Conservation (phyloP, 2,329 filamentous ascomycete genomes). For the Calonectria pseudoreteaudii region DNA sequence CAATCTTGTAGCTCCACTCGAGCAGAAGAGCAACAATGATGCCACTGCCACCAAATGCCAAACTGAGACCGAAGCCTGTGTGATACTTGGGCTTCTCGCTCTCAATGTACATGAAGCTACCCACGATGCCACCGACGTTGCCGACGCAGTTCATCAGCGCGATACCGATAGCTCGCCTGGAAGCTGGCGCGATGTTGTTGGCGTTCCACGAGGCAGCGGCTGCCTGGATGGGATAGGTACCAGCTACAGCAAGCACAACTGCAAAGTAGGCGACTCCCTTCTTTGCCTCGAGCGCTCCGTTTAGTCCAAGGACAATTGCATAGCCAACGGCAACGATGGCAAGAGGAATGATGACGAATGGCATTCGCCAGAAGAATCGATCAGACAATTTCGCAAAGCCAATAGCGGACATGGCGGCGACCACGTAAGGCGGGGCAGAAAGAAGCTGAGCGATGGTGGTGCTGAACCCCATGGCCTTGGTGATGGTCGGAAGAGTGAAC, state of each 20-base stretch:
- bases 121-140: constrained; percentile 20
- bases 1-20: constrained; percentile 46
- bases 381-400: constrained; percentile 75
- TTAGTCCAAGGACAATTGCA: constrained; percentile 35
- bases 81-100: constrained; percentile 55
- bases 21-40: constrained; percentile 46
- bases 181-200: constrained; percentile 39
- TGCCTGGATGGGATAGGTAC: constrained; percentile 39
- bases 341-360: constrained; percentile 38
- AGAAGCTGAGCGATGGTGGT: constrained; percentile 51
- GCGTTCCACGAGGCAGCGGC: constrained; percentile 40
- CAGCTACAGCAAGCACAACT: constrained; percentile 34
- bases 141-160: constrained; percentile 37
- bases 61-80: constrained; percentile 51
- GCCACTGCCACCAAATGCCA: constrained; percentile 47
- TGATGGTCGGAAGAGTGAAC: constrained; percentile 41
- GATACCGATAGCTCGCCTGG: constrained; percentile 48
- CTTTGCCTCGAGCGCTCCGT: constrained; percentile 32
- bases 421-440: constrained; percentile 69
- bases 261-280: constrained; percentile 36
- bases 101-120: constrained; percentile 18
- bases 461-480: constrained; percentile 40
- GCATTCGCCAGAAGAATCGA: constrained; percentile 58
- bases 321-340: constrained; percentile 34
- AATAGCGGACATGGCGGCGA: constrained; percentile 73